These are phyloP conservation scores for Apiospora aurea DNA, from an alignment of 2,329 filamentous ascomycete species.

Conservation along the genomic window DNA sequence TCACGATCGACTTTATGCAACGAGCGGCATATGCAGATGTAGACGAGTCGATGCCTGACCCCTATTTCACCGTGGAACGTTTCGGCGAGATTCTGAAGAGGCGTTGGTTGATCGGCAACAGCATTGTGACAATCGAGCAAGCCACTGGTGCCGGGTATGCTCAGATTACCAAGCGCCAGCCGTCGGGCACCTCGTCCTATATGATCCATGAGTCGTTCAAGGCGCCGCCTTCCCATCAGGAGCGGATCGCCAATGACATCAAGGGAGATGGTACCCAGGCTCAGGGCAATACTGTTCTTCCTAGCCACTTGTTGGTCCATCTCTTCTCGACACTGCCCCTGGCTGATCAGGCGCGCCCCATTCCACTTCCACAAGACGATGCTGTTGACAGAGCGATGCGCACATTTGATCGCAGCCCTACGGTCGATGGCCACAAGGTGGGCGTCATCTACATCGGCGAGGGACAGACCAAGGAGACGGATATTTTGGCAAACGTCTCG, in stretches of 20 bases:
- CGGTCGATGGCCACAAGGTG: conserved; percentile 93
- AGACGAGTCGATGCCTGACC: conserved; percentile 75
- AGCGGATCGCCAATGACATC: conserved; percentile 54
- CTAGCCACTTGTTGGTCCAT: conserved; percentile 76
- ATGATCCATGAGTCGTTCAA: conserved; percentile 66
- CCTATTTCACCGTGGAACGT: conserved; percentile 67
- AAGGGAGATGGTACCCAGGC: conserved; percentile 58
- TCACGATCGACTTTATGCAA: conserved; percentile 95
- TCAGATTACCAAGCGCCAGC: conserved; percentile 74
- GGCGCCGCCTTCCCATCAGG: conserved; percentile 64
- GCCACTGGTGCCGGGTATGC: conserved; percentile 71
- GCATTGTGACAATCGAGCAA: conserved; percentile 77
- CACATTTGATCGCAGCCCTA: conserved; percentile 85
- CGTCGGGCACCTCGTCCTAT: conserved; percentile 70
- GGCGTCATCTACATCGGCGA: conserved; percentile 94
- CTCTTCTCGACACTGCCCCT: conserved; percentile 70
- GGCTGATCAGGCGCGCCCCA: conserved; percentile 67
- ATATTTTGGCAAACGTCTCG: conserved; percentile 85
- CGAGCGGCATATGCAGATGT: conserved; percentile 85
- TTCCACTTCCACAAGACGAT: conserved; percentile 76
- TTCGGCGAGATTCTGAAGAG: conserved; percentile 73
- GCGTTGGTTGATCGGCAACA: conserved; percentile 76
- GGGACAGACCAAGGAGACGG: conserved; percentile 80
- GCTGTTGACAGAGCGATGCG: conserved; percentile 76
- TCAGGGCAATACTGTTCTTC: conserved; percentile 68